Percentiles rank a stretch among this genome's conserved stretches.
Conservation (phyloP, 2,329 filamentous ascomycete species). For the Beauveria caledonica region DNA sequence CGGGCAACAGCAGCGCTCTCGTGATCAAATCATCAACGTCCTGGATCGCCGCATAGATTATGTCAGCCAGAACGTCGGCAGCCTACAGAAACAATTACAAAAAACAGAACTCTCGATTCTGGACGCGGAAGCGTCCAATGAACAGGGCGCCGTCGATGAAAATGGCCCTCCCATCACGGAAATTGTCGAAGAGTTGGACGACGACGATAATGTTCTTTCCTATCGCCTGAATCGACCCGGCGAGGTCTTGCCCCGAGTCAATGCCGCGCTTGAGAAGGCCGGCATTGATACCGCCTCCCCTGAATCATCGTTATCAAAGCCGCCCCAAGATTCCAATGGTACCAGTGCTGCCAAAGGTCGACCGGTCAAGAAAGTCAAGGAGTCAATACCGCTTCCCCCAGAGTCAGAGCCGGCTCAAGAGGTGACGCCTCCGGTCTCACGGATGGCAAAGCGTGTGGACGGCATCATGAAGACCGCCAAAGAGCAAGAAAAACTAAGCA, state of each 20-base stretch:
- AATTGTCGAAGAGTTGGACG: slow-evolving; percentile 86
- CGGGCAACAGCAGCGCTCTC: slow-evolving; percentile 23
- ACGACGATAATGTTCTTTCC: slow-evolving; percentile 75
- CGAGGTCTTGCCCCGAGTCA: slow-evolving; percentile 56
- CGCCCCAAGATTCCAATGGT: neutral
- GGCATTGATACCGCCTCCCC: slow-evolving; percentile 38
- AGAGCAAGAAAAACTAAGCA: slow-evolving; percentile 41
- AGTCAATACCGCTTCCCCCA: neutral
- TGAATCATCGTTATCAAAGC: neutral
- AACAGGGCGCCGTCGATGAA: slow-evolving; percentile 56
- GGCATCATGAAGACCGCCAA: slow-evolving; percentile 49
- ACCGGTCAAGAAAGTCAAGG: neutral
- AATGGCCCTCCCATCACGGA: slow-evolving; percentile 75
- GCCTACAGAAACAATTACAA: slow-evolving; percentile 64
- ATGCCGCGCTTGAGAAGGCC: slow-evolving; percentile 69
- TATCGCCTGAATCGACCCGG: slow-evolving; percentile 59
- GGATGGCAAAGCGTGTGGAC: slow-evolving; percentile 41
- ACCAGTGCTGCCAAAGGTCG: neutral
- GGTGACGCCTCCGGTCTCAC: slow-evolving; percentile 22
- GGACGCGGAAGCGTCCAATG: slow-evolving; percentile 49
- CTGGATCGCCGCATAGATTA: slow-evolving; percentile 75
- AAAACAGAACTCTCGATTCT: slow-evolving; percentile 61
- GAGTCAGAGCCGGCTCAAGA: slow-evolving; percentile 18
- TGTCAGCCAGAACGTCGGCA: slow-evolving; percentile 70
- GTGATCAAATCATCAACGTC: slow-evolving; percentile 48